These are phyloP conservation scores for Euptelea pleiosperma DNA, from an alignment of 164 flowering plant species.

Conservation along the genomic window DNA sequence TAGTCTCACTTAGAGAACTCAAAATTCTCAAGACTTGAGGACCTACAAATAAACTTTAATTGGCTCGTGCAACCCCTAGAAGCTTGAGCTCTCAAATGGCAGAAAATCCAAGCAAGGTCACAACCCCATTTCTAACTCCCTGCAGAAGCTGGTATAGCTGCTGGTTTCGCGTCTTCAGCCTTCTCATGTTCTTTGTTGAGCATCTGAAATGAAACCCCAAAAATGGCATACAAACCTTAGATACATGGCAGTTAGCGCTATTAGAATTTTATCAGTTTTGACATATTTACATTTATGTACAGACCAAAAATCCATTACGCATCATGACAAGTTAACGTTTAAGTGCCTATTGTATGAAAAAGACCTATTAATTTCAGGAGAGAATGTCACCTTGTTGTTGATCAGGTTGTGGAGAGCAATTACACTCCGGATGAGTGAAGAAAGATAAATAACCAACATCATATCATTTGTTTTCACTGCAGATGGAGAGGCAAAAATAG, in stretches of 20 bases:
- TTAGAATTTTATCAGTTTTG: neutral
- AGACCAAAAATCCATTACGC: neutral
- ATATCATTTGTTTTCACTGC: conserved; percentile 95
- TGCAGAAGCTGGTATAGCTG: conserved; percentile 44
- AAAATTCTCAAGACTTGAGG: conserved; percentile 4
- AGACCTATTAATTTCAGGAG: neutral
- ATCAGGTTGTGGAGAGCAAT: conserved; percentile 94
- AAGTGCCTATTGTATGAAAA: no score
- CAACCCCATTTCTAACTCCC: conserved; percentile 35
- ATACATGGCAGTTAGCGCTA: neutral
- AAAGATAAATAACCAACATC: conserved; percentile 93
- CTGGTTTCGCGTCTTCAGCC: conserved; percentile 83
- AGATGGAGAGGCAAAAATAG: neutral
- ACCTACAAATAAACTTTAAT: neutral
- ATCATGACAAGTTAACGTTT: no score
- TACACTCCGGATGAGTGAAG: conserved; percentile 89
- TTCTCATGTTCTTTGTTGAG: conserved; percentile 92
- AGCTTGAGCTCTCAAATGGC: conserved; percentile 1
- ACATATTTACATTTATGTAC: neutral
- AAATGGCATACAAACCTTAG: neutral
- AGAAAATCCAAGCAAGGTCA: neutral
- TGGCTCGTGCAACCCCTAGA: no score
- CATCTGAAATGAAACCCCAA: conserved; percentile 43
- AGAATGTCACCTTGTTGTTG: conserved; percentile 74
- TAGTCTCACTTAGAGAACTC: conserved; percentile 3